Evolutionary conservation across 192 early-diverging fungal species (phyloP).

Genomic region (Coemansia biformis): DNA sequence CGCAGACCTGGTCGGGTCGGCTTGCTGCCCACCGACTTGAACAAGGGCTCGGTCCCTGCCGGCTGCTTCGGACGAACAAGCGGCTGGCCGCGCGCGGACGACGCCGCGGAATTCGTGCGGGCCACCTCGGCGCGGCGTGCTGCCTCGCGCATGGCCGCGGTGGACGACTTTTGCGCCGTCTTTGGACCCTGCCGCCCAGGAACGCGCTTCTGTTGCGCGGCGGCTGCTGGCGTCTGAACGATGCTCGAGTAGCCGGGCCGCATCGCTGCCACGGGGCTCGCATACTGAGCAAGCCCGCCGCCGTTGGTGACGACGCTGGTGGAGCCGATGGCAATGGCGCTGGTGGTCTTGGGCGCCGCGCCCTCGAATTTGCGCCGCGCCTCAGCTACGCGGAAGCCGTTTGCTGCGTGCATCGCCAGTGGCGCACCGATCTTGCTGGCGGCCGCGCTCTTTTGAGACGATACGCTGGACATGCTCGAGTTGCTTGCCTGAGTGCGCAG

Average conservation of each 20-base stretch:
- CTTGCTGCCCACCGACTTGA: constrained; percentile 23
- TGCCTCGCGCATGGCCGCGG: constrained; percentile 43
- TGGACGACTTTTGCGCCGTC: constrained; percentile 27
- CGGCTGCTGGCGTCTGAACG: constrained; percentile 7
- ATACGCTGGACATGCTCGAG: constrained; percentile 5
- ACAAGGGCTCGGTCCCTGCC: constrained; percentile 21
- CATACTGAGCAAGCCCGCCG: constrained; percentile 3
- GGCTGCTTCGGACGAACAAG: constrained; percentile 2
- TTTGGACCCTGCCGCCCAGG: constrained; percentile 1
- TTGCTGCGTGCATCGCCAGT: neutral
- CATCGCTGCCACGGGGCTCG: constrained; percentile 41
- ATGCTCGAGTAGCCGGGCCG: constrained; percentile 38
- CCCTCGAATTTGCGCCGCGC: constrained; percentile 34
- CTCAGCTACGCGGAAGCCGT: constrained; percentile 31
- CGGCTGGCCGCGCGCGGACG: neutral
- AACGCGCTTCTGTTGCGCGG: constrained; percentile 6
- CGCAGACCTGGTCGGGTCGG: constrained; percentile 10
- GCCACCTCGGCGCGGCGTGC: constrained; percentile 21
- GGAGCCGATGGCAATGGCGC: neutral
- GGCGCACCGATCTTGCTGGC: no score
- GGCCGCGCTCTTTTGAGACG: constrained; percentile 1
- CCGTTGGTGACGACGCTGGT: neutral
- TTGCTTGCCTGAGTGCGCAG: constrained; percentile 8
- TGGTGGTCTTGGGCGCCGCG: neutral
- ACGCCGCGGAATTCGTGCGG: constrained; percentile 6